Evolutionary conservation across 345 rosid genomes (phyloP).

Genomic region (Psidium guajava): DNA sequence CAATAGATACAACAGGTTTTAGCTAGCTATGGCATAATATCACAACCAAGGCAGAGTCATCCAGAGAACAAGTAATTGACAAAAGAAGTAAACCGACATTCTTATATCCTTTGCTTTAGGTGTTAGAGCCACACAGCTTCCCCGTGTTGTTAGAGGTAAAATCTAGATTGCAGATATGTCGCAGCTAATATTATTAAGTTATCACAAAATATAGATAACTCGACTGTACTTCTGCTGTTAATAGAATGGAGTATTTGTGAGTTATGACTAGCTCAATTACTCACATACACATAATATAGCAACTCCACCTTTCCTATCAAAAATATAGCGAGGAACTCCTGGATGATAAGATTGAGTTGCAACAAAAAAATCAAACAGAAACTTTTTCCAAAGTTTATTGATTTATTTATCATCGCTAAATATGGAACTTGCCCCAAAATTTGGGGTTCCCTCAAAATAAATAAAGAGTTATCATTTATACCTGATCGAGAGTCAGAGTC

Average conservation of each 20-base stretch:
- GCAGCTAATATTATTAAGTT: background rate
- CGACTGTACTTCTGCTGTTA: background rate
- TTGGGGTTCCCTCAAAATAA: background rate
- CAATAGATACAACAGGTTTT: background rate
- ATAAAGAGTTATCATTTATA: constrained; percentile 7
- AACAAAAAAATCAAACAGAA: background rate
- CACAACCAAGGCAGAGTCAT: background rate
- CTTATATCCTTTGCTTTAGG: background rate
- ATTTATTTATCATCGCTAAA: background rate
- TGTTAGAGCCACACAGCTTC: background rate
- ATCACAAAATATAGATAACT: background rate
- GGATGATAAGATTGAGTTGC: background rate
- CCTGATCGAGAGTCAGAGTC: constrained; percentile 71
- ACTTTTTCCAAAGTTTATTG: background rate
- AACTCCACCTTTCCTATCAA: background rate
- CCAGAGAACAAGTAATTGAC: background rate
- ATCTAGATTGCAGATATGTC: background rate
- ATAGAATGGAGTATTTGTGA: too few relatives aligned
- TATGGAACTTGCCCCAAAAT: background rate
- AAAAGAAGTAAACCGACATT: background rate
- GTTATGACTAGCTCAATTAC: background rate
- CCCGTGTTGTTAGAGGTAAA: background rate
- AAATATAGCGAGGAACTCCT: background rate
- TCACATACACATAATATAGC: background rate
- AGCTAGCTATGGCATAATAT: background rate